A percentile compares a stretch with the other conserved stretches of the same genome.
phyloP scores from a whole-genome alignment of 768 basidiomycete species.

The Boletellus ananiceps region DNA sequence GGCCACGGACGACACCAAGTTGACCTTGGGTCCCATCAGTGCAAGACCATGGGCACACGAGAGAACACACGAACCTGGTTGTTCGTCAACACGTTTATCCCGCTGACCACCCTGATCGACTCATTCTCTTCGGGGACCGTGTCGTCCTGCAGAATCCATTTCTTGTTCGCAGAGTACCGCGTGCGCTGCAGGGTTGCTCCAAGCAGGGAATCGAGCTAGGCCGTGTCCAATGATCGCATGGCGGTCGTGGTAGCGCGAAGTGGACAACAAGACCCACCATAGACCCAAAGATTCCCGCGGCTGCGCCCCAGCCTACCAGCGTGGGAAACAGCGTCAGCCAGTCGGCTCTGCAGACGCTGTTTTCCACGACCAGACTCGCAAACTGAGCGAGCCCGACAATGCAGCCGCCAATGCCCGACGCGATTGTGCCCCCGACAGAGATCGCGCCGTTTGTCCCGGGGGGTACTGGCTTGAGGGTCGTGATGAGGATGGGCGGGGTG shows the following conservation, averaged over 20 bases:
- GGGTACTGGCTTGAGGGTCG: conserved; percentile 69
- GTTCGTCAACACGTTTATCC: conserved; percentile 71
- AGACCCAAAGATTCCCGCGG: conserved; percentile 75
- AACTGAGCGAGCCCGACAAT: conserved; percentile 65
- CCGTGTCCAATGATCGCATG: neutral
- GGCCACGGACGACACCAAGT: conserved; percentile 39
- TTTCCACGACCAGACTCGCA: conserved; percentile 57
- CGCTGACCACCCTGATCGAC: conserved; percentile 55
- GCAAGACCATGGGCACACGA: neutral
- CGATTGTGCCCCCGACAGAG: conserved; percentile 67
- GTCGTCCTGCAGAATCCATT: conserved; percentile 61
- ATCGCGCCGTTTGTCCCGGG: conserved; percentile 91
- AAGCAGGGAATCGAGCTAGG: conserved; percentile 76
- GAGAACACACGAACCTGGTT: conserved; percentile 56
- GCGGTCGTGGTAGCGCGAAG: neutral
- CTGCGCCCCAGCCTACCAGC: conserved; percentile 55
- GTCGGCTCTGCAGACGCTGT: conserved; percentile 43
- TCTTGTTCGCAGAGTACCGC: conserved; percentile 58
- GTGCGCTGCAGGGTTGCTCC: conserved; percentile 86
- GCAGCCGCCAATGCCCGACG: conserved; percentile 68
- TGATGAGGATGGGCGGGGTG: conserved; percentile 68
- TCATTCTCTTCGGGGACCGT: conserved; percentile 34
- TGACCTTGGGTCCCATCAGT: conserved; percentile 33
- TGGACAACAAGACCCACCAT: conserved; percentile 38
- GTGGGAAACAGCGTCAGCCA: conserved; percentile 37